Conservation (phyloP, 2,329 filamentous ascomycete genomes). For the Penicillium sp. region DNA sequence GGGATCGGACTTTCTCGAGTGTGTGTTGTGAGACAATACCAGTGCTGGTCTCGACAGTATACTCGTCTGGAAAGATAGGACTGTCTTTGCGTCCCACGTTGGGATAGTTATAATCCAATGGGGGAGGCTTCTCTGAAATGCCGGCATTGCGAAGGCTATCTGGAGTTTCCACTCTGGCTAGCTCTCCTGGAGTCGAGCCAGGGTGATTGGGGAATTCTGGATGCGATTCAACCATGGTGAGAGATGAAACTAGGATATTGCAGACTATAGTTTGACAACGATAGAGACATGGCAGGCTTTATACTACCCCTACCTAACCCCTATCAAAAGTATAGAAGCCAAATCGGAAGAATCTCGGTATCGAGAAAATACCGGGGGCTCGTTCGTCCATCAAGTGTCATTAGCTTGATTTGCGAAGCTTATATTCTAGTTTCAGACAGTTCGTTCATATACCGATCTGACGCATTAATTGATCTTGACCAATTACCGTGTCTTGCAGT, state of each 20-base stretch:
- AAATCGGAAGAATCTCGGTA: slow-evolving; percentile 10
- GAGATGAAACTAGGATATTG: too few relatives aligned
- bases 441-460: too few relatives aligned
- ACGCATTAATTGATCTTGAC: too few relatives aligned
- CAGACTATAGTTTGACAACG: too few relatives aligned
- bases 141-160: slow-evolving; percentile 22
- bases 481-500: too few relatives aligned
- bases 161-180: slow-evolving; percentile 15
- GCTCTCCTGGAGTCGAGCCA: slow-evolving; percentile 7
- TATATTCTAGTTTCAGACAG: too few relatives aligned
- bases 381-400: too few relatives aligned
- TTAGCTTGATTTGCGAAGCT: too few relatives aligned
- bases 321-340: background rate
- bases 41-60: slow-evolving; percentile 18
- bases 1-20: slow-evolving; percentile 17
- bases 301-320: background rate
- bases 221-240: background rate
- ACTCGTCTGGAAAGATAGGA: slow-evolving; percentile 22
- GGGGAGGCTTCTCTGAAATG: slow-evolving; percentile 19
- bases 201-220: slow-evolving; percentile 3
- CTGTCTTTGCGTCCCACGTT: slow-evolving; percentile 19
- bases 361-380: slow-evolving; percentile 10
- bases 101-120: slow-evolving; percentile 29
- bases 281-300: background rate
- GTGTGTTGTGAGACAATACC: slow-evolving; percentile 19